Percentiles rank a stretch among this genome's conserved stretches.
Evolutionary conservation across 2,329 filamentous ascomycete genomes (phyloP).

Genomic region (Microdochium nivale): DNA sequence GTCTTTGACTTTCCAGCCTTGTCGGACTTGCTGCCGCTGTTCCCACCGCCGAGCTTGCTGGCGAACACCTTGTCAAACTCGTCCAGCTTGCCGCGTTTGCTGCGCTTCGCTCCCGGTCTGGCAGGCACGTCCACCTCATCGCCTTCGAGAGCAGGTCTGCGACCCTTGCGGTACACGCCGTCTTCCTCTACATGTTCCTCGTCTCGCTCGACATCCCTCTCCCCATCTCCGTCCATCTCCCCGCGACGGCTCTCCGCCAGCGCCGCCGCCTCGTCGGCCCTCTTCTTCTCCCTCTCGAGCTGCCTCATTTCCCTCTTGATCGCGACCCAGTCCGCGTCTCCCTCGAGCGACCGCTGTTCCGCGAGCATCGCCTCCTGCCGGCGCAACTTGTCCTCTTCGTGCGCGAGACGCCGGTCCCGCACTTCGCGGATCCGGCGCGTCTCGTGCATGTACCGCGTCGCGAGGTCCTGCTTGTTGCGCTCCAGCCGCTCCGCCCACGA

Average conservation of each 20-base stretch:
- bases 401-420: neutral
- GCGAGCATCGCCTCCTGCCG: neutral
- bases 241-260: neutral
- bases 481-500: neutral
- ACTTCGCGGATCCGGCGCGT: neutral
- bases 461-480: neutral
- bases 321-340: neutral
- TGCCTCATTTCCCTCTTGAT: neutral
- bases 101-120: neutral
- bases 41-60: neutral
- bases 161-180: neutral
- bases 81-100: neutral
- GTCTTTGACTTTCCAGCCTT: neutral
- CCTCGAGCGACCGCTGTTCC: neutral
- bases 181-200: neutral
- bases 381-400: neutral
- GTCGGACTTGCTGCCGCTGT: neutral
- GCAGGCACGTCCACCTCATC: neutral
- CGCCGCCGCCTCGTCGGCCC: neutral
- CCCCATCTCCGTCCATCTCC: no score
- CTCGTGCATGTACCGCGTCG: neutral
- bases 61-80: conserved; percentile 1
- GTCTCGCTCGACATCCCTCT: neutral
- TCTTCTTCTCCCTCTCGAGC: neutral
- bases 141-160: neutral